Percentiles rank a stretch among this genome's conserved stretches.
These are phyloP conservation scores for Diplosphaera chodatii DNA, from an alignment of 139 green algal species.

Conservation along the genomic window DNA sequence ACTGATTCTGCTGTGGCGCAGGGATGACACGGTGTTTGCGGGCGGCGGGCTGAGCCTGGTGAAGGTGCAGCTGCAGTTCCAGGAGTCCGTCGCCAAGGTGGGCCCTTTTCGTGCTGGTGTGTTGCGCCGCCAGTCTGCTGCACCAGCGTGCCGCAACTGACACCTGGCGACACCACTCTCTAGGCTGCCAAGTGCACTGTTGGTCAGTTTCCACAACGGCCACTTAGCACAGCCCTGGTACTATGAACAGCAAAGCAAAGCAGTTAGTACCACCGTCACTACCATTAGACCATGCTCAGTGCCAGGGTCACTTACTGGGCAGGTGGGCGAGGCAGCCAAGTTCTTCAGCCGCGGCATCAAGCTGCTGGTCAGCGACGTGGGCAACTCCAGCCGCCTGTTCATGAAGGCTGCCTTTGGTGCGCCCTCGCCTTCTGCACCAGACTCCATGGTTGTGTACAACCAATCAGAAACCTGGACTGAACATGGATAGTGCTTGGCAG, in stretches of 20 bases:
- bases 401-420: constrained; percentile 37
- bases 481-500: no score
- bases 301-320: constrained; percentile 6
- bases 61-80: constrained; percentile 34
- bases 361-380: constrained; percentile 69
- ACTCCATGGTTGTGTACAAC: no score
- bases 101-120: no score
- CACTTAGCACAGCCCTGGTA: no score
- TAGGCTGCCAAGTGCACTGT: no score
- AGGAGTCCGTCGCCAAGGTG: constrained; percentile 31
- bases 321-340: constrained; percentile 58
- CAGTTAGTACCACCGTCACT: no score
- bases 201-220: no score
- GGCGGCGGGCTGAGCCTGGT: constrained; percentile 26
- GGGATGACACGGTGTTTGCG: constrained; percentile 69
- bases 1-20: constrained; percentile 12
- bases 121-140: no score
- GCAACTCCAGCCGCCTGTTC: constrained; percentile 59
- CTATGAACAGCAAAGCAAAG: no score
- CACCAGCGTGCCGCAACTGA: neutral
- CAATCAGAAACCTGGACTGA: no score
- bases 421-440: no score
- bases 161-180: neutral
- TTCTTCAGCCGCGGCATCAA: constrained; percentile 80
- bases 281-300: neutral